Evolutionary conservation across 1,284 basidiomycete species (phyloP), one percentile per base, ranked within the genome.

Genomic region (Sparassis latifolia): DNA sequence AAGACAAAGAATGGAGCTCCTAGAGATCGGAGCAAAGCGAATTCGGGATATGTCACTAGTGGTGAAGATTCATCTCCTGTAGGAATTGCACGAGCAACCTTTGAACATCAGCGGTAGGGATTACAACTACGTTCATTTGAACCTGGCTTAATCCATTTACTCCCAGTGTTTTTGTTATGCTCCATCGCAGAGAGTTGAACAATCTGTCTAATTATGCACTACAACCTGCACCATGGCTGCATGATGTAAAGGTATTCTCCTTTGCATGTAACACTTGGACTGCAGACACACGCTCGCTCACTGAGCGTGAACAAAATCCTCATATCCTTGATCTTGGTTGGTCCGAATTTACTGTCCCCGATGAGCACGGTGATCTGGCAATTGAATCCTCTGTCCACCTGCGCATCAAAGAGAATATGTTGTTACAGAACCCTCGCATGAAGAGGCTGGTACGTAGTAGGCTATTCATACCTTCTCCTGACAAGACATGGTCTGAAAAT

Each of bases 241-340:
- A 51, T 10, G 47, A 58, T 10, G 50, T 58, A 0, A 56, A 56
- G 2, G 48, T 69, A 20, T 46, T 62, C 33, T 59, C 69, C 2
- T 55, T 71, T 32, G 56, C 62, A 2, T 64, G 62, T 54, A 68
- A 66, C 35, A 49, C 59, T 7, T 70, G 69, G 69, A 52, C 48
- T 4, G 41, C 49, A 2, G 64, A 67, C 31, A 51, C 33, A n/a
- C 58, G 64, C 6, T 12, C 49, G 1, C 33, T 57, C 2, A 46
- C 49, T 10, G 58, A 63, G 33, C 58, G 60, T 12, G 45, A 55
- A 31, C 48, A 55, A 6, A 55, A 64, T 35, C 67, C 67, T 5
- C 63, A 52, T n/a, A 45, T 69, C 5, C 56, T 69, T 4, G 66
- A 69, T 48, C 48, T 69, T 6, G 64, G 67, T 4, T 67, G 64